phyloP scores from a whole-genome alignment of 257 asterid genomes.

The Marsdenia floribunda region DNA sequence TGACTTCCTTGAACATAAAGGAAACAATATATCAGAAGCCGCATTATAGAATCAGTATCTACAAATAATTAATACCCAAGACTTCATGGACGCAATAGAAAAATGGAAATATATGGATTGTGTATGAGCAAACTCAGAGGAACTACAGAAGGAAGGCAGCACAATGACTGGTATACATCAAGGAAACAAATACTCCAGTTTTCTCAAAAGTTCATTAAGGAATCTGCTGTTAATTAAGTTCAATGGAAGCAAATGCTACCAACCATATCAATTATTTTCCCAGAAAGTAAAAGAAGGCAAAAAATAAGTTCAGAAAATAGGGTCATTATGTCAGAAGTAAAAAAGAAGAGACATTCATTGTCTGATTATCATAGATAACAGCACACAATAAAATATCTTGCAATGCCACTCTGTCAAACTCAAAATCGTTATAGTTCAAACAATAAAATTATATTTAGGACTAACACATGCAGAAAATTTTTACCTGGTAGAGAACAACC shows the following conservation, averaged over 20 bases:
- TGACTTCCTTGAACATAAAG: conserved; percentile 60
- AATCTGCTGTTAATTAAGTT: neutral
- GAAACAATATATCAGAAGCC: conserved; percentile 4
- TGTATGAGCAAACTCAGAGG: neutral
- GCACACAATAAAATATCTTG: neutral
- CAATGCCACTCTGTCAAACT: neutral
- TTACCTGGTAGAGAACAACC: conserved; percentile 96
- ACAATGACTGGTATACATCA: neutral
- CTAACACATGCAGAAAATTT: neutral
- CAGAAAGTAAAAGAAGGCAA: neutral
- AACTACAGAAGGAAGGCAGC: neutral
- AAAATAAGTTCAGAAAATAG: neutral
- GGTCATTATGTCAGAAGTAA: neutral
- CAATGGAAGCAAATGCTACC: neutral
- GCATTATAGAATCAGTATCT: neutral
- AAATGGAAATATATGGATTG: neutral
- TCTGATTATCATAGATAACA: neutral
- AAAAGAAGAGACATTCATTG: neutral
- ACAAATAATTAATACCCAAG: neutral
- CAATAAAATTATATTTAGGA: neutral
- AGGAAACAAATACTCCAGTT: neutral
- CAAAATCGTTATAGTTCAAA: neutral
- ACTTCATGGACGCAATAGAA: neutral
- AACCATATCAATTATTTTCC: conserved; percentile 2
- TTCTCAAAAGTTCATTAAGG: neutral